These are phyloP conservation scores for Urostyla sp. DNA, from an alignment of 73 alveolate species.

Conservation along the genomic window DNA sequence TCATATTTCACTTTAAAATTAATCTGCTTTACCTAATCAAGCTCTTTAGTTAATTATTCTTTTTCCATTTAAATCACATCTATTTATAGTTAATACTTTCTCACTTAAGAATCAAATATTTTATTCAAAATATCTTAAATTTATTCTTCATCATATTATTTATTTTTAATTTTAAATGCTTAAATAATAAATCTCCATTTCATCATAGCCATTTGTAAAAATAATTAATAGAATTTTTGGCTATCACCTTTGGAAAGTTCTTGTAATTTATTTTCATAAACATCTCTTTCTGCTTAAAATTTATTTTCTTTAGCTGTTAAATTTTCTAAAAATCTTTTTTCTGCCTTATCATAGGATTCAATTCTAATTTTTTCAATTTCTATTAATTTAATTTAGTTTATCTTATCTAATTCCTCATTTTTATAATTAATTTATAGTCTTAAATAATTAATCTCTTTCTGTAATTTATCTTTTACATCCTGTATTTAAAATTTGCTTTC, in stretches of 20 bases:
- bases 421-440: slow-evolving; percentile 20
- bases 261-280: background rate
- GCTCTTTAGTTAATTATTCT: background rate
- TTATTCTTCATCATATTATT: background rate
- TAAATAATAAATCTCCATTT: slow-evolving; percentile 48
- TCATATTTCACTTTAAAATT: background rate
- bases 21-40: background rate
- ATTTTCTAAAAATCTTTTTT: slow-evolving; percentile 30
- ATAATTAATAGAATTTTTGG: background rate
- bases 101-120: slow-evolving; percentile 2
- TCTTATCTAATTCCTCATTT: slow-evolving; percentile 34
- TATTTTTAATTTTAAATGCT: slow-evolving; percentile 9
- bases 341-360: slow-evolving; percentile 41
- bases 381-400: slow-evolving; percentile 9
- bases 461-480: slow-evolving; percentile 45
- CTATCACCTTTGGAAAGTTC: slow-evolving; percentile 13
- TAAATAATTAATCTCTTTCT: slow-evolving; percentile 36
- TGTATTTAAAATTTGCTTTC: slow-evolving; percentile 40
- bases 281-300: slow-evolving; percentile 30
- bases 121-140: background rate
- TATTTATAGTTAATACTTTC: background rate
- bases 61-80: background rate
- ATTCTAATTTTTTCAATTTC: slow-evolving; percentile 25
- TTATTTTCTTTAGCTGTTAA: slow-evolving; percentile 10
- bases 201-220: slow-evolving; percentile 36